Evolutionary conservation across 176 grass and related monocot genomes (phyloP).

Genomic region (Triticum timopheevii): DNA sequence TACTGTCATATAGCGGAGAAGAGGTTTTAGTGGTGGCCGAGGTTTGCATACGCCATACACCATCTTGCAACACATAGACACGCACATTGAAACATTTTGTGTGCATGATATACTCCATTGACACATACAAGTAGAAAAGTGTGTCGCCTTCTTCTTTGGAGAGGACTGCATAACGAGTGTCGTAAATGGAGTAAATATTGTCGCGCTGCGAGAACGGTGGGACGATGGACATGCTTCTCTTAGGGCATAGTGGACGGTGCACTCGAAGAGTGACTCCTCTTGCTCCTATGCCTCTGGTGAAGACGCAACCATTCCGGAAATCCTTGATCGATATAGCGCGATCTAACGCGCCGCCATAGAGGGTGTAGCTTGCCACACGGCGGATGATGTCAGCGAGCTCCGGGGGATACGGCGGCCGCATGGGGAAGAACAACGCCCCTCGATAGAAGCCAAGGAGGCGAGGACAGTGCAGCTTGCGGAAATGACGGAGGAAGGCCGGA

Average conservation of each 20-base stretch:
- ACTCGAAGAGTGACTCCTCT: neutral
- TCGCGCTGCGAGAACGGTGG: neutral
- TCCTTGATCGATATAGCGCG: neutral
- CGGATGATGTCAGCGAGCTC: neutral
- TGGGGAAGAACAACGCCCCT: too few relatives aligned
- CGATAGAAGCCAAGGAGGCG: slow-evolving; percentile 10
- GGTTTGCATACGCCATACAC: neutral
- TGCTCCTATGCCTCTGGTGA: neutral
- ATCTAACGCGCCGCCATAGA: too few relatives aligned
- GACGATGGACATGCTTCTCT: neutral
- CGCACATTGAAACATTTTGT: too few relatives aligned
- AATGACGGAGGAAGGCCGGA: slow-evolving; percentile 16
- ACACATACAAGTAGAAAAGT: neutral
- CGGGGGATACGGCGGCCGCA: neutral
- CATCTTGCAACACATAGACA: neutral
- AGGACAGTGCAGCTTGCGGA: neutral
- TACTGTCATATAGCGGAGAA: too few relatives aligned
- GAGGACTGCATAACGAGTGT: neutral
- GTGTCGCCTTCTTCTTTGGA: neutral
- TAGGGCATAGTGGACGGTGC: neutral
- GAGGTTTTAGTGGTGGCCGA: neutral
- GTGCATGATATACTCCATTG: neutral
- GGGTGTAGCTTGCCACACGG: too few relatives aligned
- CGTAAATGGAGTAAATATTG: too few relatives aligned
- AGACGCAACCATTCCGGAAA: neutral